A percentile compares a stretch with the other conserved stretches of the same genome.
phyloP scores from a whole-genome alignment of 1,284 basidiomycete genomes.

The Termitomyces sp. region DNA sequence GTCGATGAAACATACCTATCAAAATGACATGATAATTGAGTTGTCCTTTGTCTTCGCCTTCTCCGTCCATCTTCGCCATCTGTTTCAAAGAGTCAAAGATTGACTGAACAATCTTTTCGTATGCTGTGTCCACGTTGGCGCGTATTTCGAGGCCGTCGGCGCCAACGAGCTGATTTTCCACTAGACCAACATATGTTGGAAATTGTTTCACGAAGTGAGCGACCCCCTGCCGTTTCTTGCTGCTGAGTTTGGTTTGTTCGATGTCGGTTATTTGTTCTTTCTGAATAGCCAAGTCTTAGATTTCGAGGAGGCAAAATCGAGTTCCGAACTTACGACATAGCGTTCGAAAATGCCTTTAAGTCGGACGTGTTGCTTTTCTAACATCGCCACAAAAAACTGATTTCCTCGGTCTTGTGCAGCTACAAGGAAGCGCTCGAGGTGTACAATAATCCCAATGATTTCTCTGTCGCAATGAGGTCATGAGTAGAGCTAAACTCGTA shows the following conservation, averaged over 20 bases:
- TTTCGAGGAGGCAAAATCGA: not conserved
- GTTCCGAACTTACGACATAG: constrained; percentile 61
- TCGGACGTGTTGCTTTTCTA: constrained; percentile 80
- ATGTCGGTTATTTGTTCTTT: constrained; percentile 86
- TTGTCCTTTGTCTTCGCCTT: constrained; percentile 92
- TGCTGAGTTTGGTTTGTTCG: constrained; percentile 85
- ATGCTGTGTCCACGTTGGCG: constrained; percentile 73
- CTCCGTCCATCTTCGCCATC: constrained; percentile 89
- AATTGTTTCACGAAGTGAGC: constrained; percentile 93
- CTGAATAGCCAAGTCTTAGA: constrained; percentile 33
- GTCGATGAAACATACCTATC: constrained; percentile 59
- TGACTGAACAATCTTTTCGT: constrained; percentile 81
- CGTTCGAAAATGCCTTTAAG: constrained; percentile 71
- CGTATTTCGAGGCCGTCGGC: constrained; percentile 78
- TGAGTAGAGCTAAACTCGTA: not conserved
- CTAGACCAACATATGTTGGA: constrained; percentile 79
- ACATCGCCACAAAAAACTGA: constrained; percentile 64
- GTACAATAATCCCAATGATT: constrained; percentile 79
- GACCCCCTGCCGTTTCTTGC: constrained; percentile 90
- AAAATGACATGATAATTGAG: constrained; percentile 95
- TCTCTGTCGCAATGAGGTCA: constrained; percentile 46
- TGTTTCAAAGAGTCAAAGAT: constrained; percentile 94
- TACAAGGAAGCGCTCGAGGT: constrained; percentile 72
- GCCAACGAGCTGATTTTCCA: constrained; percentile 85
- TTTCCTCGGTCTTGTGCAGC: constrained; percentile 80